Percentiles rank a stretch among this genome's conserved stretches.
Evolutionary conservation across 2,329 filamentous ascomycete genomes (phyloP).

Genomic region (Colletotrichum ledebouriae): DNA sequence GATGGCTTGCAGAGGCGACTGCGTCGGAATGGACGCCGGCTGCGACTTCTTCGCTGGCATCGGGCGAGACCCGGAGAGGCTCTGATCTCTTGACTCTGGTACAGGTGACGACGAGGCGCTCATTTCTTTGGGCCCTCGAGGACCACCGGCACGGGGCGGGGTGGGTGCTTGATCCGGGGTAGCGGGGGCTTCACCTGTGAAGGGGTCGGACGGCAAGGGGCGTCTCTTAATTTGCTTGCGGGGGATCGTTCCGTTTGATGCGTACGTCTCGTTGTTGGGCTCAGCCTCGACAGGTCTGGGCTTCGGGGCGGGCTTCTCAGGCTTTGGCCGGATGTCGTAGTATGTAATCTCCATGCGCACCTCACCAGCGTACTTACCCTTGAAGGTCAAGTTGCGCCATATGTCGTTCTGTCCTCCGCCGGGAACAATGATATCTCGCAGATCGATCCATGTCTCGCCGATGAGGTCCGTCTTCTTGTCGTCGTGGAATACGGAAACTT

Average conservation of each 20-base stretch:
- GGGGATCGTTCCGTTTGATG: slow-evolving; percentile 60
- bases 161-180: slow-evolving; percentile 59
- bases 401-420: slow-evolving; percentile 95
- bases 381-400: slow-evolving; percentile 90
- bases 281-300: slow-evolving; percentile 56
- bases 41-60: slow-evolving; percentile 49
- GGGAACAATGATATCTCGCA: slow-evolving; percentile 82
- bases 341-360: slow-evolving; percentile 95
- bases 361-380: slow-evolving; percentile 95
- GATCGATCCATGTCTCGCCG: slow-evolving; percentile 90
- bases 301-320: slow-evolving; percentile 75
- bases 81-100: slow-evolving; percentile 21
- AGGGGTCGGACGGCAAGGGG: slow-evolving; percentile 85
- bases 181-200: slow-evolving; percentile 65
- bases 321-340: slow-evolving; percentile 89
- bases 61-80: slow-evolving; percentile 35
- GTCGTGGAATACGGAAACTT: slow-evolving; percentile 96
- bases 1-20: slow-evolving; percentile 65
- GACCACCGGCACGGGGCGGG: slow-evolving; percentile 56
- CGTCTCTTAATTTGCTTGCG: slow-evolving; percentile 81
- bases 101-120: slow-evolving; percentile 10
- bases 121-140: slow-evolving; percentile 38
- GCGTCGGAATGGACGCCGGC: slow-evolving; percentile 59
- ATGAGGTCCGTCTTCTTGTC: slow-evolving; percentile 98
- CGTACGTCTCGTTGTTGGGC: slow-evolving; percentile 16